Base-by-base conservation (phyloP, 1,139 yeast genomes). In the Kodamaea arcana region DNA sequence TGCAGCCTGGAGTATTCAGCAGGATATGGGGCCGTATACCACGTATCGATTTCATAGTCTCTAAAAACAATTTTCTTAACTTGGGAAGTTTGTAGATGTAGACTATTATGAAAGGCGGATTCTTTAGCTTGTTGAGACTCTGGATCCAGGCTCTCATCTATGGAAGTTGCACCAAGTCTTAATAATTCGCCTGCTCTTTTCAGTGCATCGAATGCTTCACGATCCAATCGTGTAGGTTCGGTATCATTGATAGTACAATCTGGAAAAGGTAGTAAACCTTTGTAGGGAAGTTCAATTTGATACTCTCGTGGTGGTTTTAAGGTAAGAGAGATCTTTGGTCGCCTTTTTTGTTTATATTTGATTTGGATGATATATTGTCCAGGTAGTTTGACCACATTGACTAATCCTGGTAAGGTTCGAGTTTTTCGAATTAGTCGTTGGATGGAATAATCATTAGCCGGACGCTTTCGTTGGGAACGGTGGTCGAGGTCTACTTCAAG, bases 21-120 rank as follows among this genome's bases (percentile, higher is more conserved):
- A 0, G 98, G 97, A 52, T 86, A 92, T 1, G 97, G 97, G 0
- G 97, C 83, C 3, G 86, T 77, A 56, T 86, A 88, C 96, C 97
- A 87, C 0, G 97, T 86, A 42, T 82, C 83, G 18, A 90, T 85
- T 53, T 82, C 90, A 52, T 60, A 77, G 34, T 74, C 74, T 24
- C 88, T 75, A 44, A 90, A 79, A 45, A 79, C 83, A 17, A 90
- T 82, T 37, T 69, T 65, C 27, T 70, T 65, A 20, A 69, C 63
- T 36, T 63, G 63, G 2, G 69, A 58, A 38, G 54, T 49, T 28
- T 50, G 39, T 12, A 30, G 35, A n/a, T 4, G 58, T 50, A 32
- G 28, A 5, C 31, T 21, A 27, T 32, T 32, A 4, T 45, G 45
- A 5, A 52, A 54, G 6, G 51, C 46, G 16, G 45, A 43, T 36